phyloP scores from a whole-genome alignment of 1,139 yeast genomes.

The Wickerhamomyces sp. region DNA sequence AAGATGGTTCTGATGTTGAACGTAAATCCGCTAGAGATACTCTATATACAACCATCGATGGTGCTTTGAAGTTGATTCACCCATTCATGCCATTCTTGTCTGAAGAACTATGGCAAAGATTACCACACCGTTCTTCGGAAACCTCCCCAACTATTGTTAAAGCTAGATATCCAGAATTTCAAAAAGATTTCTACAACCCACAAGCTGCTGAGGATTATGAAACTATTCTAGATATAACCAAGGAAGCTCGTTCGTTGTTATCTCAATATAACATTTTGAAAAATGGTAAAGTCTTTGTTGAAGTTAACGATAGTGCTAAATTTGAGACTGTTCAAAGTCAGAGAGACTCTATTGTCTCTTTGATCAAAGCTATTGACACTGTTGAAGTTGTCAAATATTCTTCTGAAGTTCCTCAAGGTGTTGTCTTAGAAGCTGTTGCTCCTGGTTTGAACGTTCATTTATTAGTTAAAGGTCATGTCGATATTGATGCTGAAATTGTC shows the following conservation, averaged over 20 bases:
- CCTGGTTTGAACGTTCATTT: slow-evolving; percentile 84
- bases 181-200: slow-evolving; percentile 53
- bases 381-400: slow-evolving; percentile 54
- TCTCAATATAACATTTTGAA: slow-evolving; percentile 86
- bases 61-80: slow-evolving; percentile 87
- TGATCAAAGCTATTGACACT: slow-evolving; percentile 84
- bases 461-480: slow-evolving; percentile 91
- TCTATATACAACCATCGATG: slow-evolving; percentile 86
- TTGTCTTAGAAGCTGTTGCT: slow-evolving; percentile 78
- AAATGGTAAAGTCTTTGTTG: slow-evolving; percentile 83
- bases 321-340: slow-evolving; percentile 59
- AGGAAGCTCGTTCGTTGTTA: slow-evolving; percentile 87
- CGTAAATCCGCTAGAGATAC: slow-evolving; percentile 90
- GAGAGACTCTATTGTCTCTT: slow-evolving; percentile 78
- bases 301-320: slow-evolving; percentile 48
- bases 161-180: slow-evolving; percentile 74
- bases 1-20: slow-evolving; percentile 85
- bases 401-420: slow-evolving; percentile 75
- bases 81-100: slow-evolving; percentile 98
- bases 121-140: slow-evolving; percentile 83
- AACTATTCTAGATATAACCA: slow-evolving; percentile 78
- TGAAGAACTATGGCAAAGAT: slow-evolving; percentile 98
- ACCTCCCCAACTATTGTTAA: slow-evolving; percentile 65
- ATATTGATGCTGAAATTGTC: slow-evolving; percentile 81
- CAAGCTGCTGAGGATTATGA: slow-evolving; percentile 74